phyloP scores from a whole-genome alignment of 2,329 filamentous ascomycete species.

The Daldinia sp. region DNA sequence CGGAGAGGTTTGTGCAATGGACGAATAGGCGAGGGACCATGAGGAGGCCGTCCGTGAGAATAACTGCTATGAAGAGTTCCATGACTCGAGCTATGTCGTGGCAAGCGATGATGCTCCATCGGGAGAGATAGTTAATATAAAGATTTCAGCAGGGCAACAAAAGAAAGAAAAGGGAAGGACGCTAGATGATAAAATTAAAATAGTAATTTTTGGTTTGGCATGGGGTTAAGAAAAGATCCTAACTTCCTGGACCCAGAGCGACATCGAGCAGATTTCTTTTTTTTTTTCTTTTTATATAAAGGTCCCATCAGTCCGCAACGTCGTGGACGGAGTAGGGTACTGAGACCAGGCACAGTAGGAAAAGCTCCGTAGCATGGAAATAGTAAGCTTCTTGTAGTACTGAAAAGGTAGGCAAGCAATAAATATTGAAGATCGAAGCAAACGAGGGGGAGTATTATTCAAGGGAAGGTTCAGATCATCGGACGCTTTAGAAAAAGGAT shows the following conservation, averaged over 20 bases:
- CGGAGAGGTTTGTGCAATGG: constrained; percentile 53
- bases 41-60: constrained; percentile 35
- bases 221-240: constrained; percentile 36
- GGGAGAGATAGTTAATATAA: constrained; percentile 14
- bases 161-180: constrained; percentile 7
- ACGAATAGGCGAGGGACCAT: constrained; percentile 35
- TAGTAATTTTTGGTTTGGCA: constrained; percentile 33
- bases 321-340: constrained; percentile 25
- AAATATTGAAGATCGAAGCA: too few species aligned
- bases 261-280: constrained; percentile 31
- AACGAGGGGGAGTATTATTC: too few species aligned
- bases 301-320: constrained; percentile 30
- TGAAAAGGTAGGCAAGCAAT: neutral
- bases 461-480: neutral
- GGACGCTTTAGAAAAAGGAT: neutral
- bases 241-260: constrained; percentile 20
- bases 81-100: constrained; percentile 46
- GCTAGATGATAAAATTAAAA: constrained; percentile 42
- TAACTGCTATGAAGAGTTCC: constrained; percentile 45
- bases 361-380: constrained; percentile 6
- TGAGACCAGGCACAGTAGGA: constrained; percentile 12
- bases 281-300: too few species aligned
- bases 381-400: neutral
- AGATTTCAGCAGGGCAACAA: neutral
- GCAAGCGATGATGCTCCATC: constrained; percentile 45